Base-by-base conservation (phyloP, 2,329 filamentous ascomycete genomes). In the Fusarium temperatum region DNA sequence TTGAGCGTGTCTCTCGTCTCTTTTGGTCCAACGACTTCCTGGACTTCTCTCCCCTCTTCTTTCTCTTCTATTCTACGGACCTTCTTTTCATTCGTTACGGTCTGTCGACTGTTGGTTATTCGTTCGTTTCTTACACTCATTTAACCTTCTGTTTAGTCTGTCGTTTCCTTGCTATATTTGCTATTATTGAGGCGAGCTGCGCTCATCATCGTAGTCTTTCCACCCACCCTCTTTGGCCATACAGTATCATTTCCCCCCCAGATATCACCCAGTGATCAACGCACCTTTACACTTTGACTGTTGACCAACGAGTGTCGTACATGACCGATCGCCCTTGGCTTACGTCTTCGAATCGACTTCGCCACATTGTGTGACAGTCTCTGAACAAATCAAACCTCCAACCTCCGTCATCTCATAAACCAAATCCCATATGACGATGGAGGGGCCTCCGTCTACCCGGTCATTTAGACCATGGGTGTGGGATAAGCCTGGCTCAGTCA, bases 401-500 rank as follows among this genome's bases (percentile, higher is more conserved):
- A 48, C 30, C 48, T 60, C 42, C 55, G 54, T 51, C 45, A 62
- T 70, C 39, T 50, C 55, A 70, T 68, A 67, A 67, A 28, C 32
- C 42, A 59, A 55, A 36, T 55, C 41, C 45, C 62, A 48, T 64
- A 47, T 50, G 32, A 48, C 63, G 54, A 78, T 78, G 75, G 76
- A 78, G 58, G 76, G 76, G 18, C 66, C 76, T 50, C 76, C 73
- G 51, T 77, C 76, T 61, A 57, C 76, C 44, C 75, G 76, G 48
- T 75, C 69, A 26, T 70, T 74, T 56, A 64, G 67, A 58, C 63
- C 68, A 59, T 75, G 70, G 73, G 72, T 68, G 38, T 77, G 77
- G 72, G 75, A 73, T 17, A 75, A 78, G 63, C 75, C 75, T 10
- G 67, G 66, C 54, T 73, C 72, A 26, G 76, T 74, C 35, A 74